Conservation (phyloP, 139 green algal species). For the Yamagishiella unicocca region DNA sequence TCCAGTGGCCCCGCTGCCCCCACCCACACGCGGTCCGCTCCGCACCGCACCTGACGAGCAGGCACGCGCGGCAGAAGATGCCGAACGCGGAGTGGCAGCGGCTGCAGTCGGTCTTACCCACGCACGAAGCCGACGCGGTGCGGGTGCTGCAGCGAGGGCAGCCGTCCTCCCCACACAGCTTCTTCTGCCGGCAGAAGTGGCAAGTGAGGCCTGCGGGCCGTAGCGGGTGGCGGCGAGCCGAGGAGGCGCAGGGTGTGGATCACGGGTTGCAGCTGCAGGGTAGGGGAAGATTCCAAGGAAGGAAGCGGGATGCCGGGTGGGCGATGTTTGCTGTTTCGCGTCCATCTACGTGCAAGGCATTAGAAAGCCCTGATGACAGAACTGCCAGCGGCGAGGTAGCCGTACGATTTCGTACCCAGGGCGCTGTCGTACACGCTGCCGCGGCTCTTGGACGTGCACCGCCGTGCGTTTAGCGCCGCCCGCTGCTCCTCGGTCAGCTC, state of each 20-base stretch:
- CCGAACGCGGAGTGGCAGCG: constrained; percentile 65
- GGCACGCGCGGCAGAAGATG: constrained; percentile 80
- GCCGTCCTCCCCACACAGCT: constrained; percentile 77
- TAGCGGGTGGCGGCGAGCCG: neutral
- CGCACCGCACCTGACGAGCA: constrained; percentile 70
- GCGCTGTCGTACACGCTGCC: constrained; percentile 73
- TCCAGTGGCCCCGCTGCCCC: no score
- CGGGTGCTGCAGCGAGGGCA: constrained; percentile 73
- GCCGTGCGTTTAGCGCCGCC: constrained; percentile 50
- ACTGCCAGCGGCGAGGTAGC: neutral
- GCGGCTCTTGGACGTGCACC: constrained; percentile 63
- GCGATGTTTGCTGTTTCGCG: no score
- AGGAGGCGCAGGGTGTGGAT: neutral
- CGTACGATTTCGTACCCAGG: neutral
- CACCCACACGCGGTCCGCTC: no score
- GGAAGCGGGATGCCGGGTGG: no score
- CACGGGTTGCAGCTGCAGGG: neutral
- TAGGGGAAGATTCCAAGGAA: neutral
- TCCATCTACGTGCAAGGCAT: no score
- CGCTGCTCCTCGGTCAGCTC: constrained; percentile 37
- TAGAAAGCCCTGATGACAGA: neutral
- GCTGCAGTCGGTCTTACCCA: constrained; percentile 79
- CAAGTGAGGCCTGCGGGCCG: constrained; percentile 69
- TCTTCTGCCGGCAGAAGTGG: constrained; percentile 87
- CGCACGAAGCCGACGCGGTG: constrained; percentile 65